Evolutionary conservation across 2,329 filamentous ascomycete species (phyloP), one percentile per base, ranked within the genome.

Genomic region (Tolypocladium nubicola): DNA sequence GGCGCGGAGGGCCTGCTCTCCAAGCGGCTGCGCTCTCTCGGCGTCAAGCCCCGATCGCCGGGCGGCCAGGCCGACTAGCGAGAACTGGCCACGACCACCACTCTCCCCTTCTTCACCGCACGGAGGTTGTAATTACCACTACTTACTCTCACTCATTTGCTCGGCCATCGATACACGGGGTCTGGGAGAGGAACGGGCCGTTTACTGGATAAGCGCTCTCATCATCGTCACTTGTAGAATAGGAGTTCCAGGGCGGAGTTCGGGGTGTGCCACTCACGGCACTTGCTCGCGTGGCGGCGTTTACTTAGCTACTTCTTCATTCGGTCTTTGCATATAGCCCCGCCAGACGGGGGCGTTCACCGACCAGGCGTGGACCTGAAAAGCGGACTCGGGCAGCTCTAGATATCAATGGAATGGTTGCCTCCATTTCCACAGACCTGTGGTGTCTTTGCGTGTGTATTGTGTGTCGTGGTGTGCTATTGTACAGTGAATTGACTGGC

Each of bases 1-100:
- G 57, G 58, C 2, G 55, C 61, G 1, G 86, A 90, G 64, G 83
- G 88, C 3, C 71, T 94, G 19, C 73, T 94, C 19, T 89, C 89
- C 13, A 84, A 84, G 67, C 80, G 84, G 57, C 73, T 93, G 50
- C 80, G 84, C 61, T 81, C 83, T 7, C 72, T 89, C 7, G 87
- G 84, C 41, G 76, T 77, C 30, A 70, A 77, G 58, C 64, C 64
- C 26, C 59, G 50, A 10, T 52, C 57, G 16, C 56, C 52, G 0
- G 41, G 33, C 43, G 53, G 56, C 33, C 57, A 57, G 35, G 49
- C 58, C 26, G 59, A 61, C n/a, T 56, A 39, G 54, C 14, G 10
- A 21, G 19, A 7, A 33, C 30, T 33, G 7, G 30, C 7, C 30
- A 33, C 30, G 8, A 33, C 30, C 30, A 33, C 30, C 30, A 33